A percentile compares a stretch with the other conserved stretches of the same genome.
These are phyloP conservation scores for Xylaria acuta DNA, from an alignment of 495 filamentous ascomycete species.

Conservation along the genomic window DNA sequence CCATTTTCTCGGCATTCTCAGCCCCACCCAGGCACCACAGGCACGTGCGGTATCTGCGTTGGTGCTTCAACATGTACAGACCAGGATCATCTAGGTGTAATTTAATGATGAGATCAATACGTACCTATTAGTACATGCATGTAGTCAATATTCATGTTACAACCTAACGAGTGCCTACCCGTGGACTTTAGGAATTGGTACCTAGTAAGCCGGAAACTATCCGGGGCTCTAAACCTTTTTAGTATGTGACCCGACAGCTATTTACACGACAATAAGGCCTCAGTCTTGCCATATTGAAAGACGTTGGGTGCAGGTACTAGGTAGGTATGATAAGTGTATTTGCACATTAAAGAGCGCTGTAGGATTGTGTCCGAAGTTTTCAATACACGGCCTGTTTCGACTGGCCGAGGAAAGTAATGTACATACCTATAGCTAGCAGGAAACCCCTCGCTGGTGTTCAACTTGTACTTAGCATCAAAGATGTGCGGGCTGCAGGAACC, in stretches of 20 bases:
- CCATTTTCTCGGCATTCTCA: slow-evolving; percentile 21
- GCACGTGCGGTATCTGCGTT: neutral
- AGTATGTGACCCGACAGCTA: neutral
- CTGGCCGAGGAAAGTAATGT: neutral
- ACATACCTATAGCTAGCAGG: neutral
- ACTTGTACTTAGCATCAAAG: neutral
- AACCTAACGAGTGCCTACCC: neutral
- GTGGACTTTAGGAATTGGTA: too few species aligned
- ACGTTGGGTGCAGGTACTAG: neutral
- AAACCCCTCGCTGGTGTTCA: neutral
- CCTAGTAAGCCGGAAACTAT: neutral
- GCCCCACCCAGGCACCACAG: neutral
- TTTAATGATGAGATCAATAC: neutral
- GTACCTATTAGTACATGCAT: too few species aligned
- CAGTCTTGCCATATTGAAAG: neutral
- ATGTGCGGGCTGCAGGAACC: neutral
- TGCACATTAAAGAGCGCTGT: neutral
- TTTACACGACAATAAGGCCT: neutral
- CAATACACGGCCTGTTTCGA: neutral
- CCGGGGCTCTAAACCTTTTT: neutral
- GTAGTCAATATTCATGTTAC: neutral
- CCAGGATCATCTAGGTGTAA: too few species aligned
- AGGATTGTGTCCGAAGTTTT: neutral
- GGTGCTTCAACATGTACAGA: too few species aligned
- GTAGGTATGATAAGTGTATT: neutral